Evolutionary conservation across 441 rosid species (phyloP).

Genomic region (Cnidoscolus chayamansa): DNA sequence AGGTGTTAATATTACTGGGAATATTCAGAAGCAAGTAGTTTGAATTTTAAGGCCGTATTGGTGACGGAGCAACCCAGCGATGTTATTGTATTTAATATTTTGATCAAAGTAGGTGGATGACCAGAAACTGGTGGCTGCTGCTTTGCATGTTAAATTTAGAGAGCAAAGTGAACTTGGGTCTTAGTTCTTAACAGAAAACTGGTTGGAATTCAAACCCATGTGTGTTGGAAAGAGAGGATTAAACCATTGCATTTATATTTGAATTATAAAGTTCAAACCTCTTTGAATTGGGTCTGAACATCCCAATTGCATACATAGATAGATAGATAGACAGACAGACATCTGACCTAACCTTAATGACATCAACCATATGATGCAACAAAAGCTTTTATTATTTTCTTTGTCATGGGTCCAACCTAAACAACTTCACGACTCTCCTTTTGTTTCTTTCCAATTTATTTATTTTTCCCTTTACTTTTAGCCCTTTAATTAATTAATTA

Average conservation of each 20-base stretch:
- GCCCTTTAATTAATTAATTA: too few relatives aligned
- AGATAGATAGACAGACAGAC: too few relatives aligned
- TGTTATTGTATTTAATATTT: background rate
- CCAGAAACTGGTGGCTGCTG: background rate
- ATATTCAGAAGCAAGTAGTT: slow-evolving; percentile 1
- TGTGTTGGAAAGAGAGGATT: background rate
- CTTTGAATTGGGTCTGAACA: background rate
- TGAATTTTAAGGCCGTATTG: background rate
- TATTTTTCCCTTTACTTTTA: too few relatives aligned
- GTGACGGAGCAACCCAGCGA: slow-evolving; percentile 6
- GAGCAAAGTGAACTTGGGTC: too few relatives aligned
- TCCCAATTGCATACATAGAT: too few relatives aligned
- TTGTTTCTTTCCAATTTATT: background rate
- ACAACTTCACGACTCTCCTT: background rate
- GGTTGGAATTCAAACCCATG: background rate
- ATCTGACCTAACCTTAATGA: background rate
- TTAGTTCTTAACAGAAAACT: background rate
- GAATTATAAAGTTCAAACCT: too few relatives aligned
- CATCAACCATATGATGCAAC: background rate
- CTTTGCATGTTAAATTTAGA: too few relatives aligned
- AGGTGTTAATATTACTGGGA: background rate
- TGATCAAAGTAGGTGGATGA: background rate
- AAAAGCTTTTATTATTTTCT: background rate
- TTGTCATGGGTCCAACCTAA: background rate
- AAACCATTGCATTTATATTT: too few relatives aligned